Conservation (phyloP, 1,284 basidiomycete genomes). For the Cerioporus squamosus region DNA sequence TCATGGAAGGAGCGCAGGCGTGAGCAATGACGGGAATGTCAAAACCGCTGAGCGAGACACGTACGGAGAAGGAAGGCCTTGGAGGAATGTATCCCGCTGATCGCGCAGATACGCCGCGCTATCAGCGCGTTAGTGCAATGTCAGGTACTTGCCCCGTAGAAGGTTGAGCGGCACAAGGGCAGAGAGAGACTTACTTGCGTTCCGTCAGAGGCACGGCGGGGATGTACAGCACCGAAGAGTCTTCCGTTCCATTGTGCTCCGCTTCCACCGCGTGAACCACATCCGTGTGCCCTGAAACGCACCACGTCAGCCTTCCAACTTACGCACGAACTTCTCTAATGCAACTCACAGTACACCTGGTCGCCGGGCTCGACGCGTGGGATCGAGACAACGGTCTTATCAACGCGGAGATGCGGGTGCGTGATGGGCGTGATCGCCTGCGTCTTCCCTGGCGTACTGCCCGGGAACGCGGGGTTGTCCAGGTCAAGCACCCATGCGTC, state of each 20-base stretch:
- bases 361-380: constrained; percentile 71
- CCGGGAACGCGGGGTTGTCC: constrained; percentile 63
- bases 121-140: neutral
- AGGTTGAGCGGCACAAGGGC: neutral
- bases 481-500: constrained; percentile 70
- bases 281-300: constrained; percentile 60
- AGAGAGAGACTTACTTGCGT: constrained; percentile 50
- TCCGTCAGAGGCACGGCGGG: constrained; percentile 75
- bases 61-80: constrained; percentile 63
- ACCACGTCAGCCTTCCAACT: neutral
- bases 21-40: neutral
- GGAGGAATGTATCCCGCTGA: constrained; percentile 60
- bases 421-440: constrained; percentile 66
- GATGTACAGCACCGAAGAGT: constrained; percentile 83
- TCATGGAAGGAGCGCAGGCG: neutral
- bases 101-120: constrained; percentile 65
- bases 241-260: constrained; percentile 59
- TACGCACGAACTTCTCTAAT: neutral
- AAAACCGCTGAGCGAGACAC: constrained; percentile 28
- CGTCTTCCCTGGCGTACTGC: constrained; percentile 59
- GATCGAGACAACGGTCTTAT: constrained; percentile 54
- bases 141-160: no score
- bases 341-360: constrained; percentile 67
- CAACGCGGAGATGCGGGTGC: constrained; percentile 75
- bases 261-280: constrained; percentile 75